These are phyloP conservation scores for Gossypium turneri DNA, from an alignment of 345 rosid genomes.

Conservation along the genomic window DNA sequence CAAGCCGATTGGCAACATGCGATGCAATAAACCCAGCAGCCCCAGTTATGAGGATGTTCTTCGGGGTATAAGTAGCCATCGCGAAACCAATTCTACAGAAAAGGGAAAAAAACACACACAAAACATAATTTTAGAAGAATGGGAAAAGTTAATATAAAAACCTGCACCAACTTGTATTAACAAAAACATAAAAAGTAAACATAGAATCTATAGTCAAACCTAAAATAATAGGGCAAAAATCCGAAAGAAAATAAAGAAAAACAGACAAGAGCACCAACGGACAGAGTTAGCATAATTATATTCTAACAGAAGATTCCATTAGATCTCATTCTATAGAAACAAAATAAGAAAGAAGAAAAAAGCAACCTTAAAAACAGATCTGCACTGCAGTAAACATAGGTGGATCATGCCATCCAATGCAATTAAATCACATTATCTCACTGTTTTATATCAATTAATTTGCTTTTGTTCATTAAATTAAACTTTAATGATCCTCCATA, in stretches of 20 bases:
- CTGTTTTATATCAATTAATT: not conserved
- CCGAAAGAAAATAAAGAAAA: not conserved
- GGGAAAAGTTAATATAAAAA: not conserved
- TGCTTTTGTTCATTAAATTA: not conserved
- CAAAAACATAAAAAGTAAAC: not conserved
- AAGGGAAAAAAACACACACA: too few species aligned
- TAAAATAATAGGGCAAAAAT: not conserved
- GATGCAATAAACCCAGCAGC: slow-evolving; percentile 71
- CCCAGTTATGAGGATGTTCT: slow-evolving; percentile 59
- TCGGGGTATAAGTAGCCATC: slow-evolving; percentile 42
- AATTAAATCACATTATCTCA: not conserved
- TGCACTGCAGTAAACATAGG: not conserved
- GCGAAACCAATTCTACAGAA: slow-evolving; percentile 12
- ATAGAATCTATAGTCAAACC: not conserved
- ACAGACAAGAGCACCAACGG: not conserved
- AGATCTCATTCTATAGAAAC: not conserved
- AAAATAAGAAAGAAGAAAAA: slow-evolving; percentile 5
- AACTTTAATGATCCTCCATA: not conserved
- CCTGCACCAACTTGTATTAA: not conserved
- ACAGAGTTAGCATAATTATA: not conserved
- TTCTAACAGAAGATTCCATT: slow-evolving; percentile 13
- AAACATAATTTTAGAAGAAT: not conserved
- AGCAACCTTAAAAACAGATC: slow-evolving; percentile 6
- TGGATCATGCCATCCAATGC: not conserved
- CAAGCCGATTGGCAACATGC: slow-evolving; percentile 62